Evolutionary conservation across 2,329 filamentous ascomycete species (phyloP).

Genomic region (Aspergillus ibericus): DNA sequence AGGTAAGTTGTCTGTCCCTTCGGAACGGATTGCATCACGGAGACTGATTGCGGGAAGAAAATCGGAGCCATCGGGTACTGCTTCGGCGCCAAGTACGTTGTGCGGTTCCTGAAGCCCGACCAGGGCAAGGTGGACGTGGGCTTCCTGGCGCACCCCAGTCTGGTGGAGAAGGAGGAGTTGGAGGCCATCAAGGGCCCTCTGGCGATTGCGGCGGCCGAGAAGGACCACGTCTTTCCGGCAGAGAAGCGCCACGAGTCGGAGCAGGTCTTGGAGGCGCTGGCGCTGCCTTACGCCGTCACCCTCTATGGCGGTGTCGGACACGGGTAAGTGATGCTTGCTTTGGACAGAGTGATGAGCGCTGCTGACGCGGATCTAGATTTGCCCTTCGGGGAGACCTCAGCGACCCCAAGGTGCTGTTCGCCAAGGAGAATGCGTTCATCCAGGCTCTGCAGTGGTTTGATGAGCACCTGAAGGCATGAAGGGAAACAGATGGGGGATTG

Average conservation of each 20-base stretch:
- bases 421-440: background rate
- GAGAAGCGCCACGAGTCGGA: conserved; percentile 63
- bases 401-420: background rate
- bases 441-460: background rate
- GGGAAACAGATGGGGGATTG: background rate
- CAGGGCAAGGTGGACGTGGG: conserved; percentile 62
- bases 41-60: background rate
- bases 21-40: background rate
- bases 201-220: conserved; percentile 62
- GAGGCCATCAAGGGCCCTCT: conserved; percentile 62
- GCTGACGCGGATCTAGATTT: background rate
- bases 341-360: background rate
- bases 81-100: conserved; percentile 57
- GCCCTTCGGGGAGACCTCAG: background rate
- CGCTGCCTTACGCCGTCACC: background rate
- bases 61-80: conserved; percentile 8
- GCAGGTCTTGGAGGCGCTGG: conserved; percentile 53
- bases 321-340: background rate
- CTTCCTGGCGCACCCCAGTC: conserved; percentile 71
- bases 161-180: conserved; percentile 65
- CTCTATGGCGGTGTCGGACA: conserved; percentile 7
- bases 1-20: background rate
- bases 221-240: conserved; percentile 61
- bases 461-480: background rate
- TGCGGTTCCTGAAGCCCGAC: conserved; percentile 61